Evolutionary conservation across 768 basidiomycete species (phyloP), one percentile per base, ranked within the genome.

Genomic region (Postia placenta): DNA sequence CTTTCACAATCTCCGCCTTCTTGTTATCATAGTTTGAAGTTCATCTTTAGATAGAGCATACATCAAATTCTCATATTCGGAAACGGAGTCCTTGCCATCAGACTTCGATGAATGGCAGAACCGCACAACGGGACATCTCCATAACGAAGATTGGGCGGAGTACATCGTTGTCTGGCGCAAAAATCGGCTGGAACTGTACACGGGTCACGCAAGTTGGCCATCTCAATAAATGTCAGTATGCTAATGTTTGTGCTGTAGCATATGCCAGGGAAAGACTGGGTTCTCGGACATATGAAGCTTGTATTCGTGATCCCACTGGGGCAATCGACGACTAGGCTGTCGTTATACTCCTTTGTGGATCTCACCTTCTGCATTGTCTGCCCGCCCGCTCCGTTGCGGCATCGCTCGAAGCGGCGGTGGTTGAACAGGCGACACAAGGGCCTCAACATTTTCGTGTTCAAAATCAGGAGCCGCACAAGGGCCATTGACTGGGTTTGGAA

Each of bases 401-500:
- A 68, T 33, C 60, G 64, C 26, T 63, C 70, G 2, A 75, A 72
- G 36, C 62, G 72, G 23, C 76, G 74, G 1, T 67, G 71, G 38
- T 72, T 77, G 49, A 74, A 85, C 48, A 66, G 72, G 11, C 63
- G 67, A 0, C 76, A 74, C 44, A 76, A 78, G 51, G 91, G 92
- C 4, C 89, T 84, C 0, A 85, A 92, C 54, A 78, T 95, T 23
- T 95, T 93, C 63, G 74, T 95, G 24, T 88, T 94, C 66, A 94
- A 95, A 59, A 58, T 73, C 15, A 89, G 86, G 62, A 83, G 81
- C 53, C 79, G 88, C 24, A 82, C 85, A 4, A 72, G 91, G 45
- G 85, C 88, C 1, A 74, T 79, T 33, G 92, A 96, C 64, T 97
- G 94, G 94, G 73, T 81, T 39, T 96, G 92, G 93, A 75, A 80